phyloP scores from a whole-genome alignment of 2,329 filamentous ascomycete species.

The Hypoxylon sp. region DNA sequence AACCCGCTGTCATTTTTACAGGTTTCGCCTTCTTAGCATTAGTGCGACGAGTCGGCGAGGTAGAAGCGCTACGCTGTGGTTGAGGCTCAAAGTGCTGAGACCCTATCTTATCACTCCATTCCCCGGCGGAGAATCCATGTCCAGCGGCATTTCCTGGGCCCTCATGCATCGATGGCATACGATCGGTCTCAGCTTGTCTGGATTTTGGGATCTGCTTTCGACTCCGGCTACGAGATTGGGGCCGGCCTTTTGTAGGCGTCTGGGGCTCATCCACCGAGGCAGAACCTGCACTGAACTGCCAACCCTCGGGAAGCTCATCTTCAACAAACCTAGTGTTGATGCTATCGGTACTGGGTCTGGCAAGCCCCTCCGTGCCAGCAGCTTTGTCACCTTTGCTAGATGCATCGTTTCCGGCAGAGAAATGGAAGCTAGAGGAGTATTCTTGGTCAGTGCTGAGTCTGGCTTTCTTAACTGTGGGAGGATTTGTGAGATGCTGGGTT shows the following conservation, averaged over 20 bases:
- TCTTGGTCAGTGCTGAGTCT: conserved; percentile 55
- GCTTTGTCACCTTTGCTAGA: conserved; percentile 57
- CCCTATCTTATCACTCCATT: conserved; percentile 69
- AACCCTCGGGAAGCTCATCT: conserved; percentile 62
- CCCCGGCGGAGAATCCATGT: conserved; percentile 64
- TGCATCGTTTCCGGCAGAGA: conserved; percentile 62
- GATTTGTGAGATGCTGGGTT: background rate
- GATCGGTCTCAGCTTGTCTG: conserved; percentile 46
- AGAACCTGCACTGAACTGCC: conserved; percentile 68
- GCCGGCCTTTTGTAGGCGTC: conserved; percentile 55
- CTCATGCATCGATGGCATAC: conserved; percentile 44
- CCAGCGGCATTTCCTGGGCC: conserved; percentile 49
- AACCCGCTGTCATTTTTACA: conserved; percentile 65
- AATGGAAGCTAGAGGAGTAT: conserved; percentile 65
- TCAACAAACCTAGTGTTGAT: conserved; percentile 74
- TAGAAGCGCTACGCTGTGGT: conserved; percentile 57
- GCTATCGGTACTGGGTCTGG: conserved; percentile 69
- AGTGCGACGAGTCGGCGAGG: conserved; percentile 64
- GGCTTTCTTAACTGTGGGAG: conserved; percentile 23
- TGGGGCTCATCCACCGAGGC: conserved; percentile 51
- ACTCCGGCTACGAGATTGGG: conserved; percentile 60
- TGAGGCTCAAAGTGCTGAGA: conserved; percentile 69
- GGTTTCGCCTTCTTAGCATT: conserved; percentile 74
- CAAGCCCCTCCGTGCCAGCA: conserved; percentile 60
- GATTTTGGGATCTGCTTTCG: conserved; percentile 58